Evolutionary conservation across 768 basidiomycete species (phyloP), one percentile per base, ranked within the genome.

Genomic region (Pleurotus tuoliensis): DNA sequence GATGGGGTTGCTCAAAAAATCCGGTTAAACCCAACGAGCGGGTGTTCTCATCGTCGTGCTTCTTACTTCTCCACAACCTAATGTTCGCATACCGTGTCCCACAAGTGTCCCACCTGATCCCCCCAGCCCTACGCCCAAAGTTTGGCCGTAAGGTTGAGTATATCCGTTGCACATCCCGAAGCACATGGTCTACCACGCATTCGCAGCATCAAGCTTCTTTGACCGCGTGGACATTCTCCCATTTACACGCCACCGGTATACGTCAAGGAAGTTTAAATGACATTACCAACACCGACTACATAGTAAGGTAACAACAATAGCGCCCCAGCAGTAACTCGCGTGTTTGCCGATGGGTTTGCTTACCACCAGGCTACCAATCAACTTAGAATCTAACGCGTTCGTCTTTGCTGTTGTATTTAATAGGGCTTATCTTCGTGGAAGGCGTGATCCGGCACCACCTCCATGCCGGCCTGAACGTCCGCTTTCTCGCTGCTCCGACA

Each of bases 91-190:
- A 30, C 30, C 7, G 9, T 11, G 3, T 34, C 30, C 11, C 30
- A 34, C 30, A 34, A 34, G 30, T 9, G 8, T 34, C 8, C 7
- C 30, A 34, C 30, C 30, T 34, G 30, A 34, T 34, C 39, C 41
- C 15, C 37, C 39, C 15, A 53, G 18, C 51, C 51, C 51, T 53
- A 37, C 51, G 51, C 51, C 51, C 51, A 43, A 40, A 25, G 18
- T 41, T 27, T 53, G 15, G 22, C 39, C 51, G 51, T 22, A 5
- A 53, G 39, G 18, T 16, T 12, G 9, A 34, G 30, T 15, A 40
- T 53, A 18, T 37, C 49, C 49, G 49, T 8, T 51, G 22, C n/a
- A 20, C 27, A 11, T 39, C 51, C 39, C 51, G 39, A 25, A 38
- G 18, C 51, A 53, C 39, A 53, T 41, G 51, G n/a, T 53, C 13